Conservation (phyloP, 1,139 yeast genomes). For the Yarrowia galli region DNA sequence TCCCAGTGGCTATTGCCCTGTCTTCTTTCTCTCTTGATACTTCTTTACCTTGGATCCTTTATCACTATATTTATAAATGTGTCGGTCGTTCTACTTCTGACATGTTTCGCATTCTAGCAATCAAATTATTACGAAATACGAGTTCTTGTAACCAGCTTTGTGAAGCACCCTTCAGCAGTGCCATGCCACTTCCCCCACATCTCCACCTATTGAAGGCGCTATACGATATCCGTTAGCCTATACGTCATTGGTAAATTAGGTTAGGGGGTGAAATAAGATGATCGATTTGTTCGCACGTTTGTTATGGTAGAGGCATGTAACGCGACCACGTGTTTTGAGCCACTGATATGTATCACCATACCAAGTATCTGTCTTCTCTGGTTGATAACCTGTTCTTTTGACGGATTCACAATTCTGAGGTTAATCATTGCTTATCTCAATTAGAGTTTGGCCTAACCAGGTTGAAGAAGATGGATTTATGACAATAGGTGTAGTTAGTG, state of each 20-base stretch:
- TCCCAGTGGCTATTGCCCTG: constrained; percentile 11
- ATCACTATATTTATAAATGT: constrained; percentile 36
- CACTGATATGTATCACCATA: not conserved
- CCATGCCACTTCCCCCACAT: not conserved
- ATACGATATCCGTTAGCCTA: not conserved
- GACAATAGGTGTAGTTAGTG: not conserved
- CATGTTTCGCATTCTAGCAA: constrained; percentile 37
- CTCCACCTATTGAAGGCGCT: not conserved
- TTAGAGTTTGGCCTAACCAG: not conserved
- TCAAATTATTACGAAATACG: not conserved
- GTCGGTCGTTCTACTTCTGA: constrained; percentile 23
- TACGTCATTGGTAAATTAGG: not conserved
- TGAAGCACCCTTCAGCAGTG: too few species aligned
- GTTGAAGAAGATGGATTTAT: too few species aligned
- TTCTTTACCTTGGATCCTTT: constrained; percentile 24
- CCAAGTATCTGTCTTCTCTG: not conserved
- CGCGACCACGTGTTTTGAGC: not conserved
- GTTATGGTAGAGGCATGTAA: too few species aligned
- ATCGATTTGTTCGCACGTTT: not conserved
- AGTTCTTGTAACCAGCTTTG: not conserved
- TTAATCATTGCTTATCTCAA: not conserved
- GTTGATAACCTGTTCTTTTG: not conserved
- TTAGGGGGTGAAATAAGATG: too few species aligned
- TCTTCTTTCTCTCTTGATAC: constrained; percentile 1
- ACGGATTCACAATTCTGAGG: not conserved